Percentiles rank a stretch among this genome's conserved stretches.
Evolutionary conservation across 2,329 filamentous ascomycete genomes (phyloP).

Genomic region (Grosmannia clavigera): DNA sequence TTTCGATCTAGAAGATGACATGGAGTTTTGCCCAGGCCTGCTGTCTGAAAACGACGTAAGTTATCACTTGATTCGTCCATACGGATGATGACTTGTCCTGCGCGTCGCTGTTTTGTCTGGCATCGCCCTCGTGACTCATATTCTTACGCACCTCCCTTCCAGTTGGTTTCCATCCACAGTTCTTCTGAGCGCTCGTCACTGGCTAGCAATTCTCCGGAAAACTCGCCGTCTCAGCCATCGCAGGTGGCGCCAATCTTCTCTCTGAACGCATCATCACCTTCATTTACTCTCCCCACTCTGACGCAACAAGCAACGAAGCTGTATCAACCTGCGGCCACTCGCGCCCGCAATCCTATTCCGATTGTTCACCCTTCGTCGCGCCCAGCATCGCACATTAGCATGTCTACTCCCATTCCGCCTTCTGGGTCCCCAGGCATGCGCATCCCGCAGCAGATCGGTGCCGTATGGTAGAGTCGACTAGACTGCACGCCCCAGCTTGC

Average conservation of each 20-base stretch:
- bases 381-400: slow-evolving; percentile 68
- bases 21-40: slow-evolving; percentile 88
- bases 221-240: slow-evolving; percentile 77
- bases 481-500: neutral
- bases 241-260: slow-evolving; percentile 69
- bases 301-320: slow-evolving; percentile 59
- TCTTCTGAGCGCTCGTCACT: slow-evolving; percentile 89
- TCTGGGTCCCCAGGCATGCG: slow-evolving; percentile 48
- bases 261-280: slow-evolving; percentile 52
- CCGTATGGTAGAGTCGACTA: slow-evolving; percentile 38
- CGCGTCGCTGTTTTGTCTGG: neutral
- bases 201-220: slow-evolving; percentile 85
- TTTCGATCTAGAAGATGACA: slow-evolving; percentile 90
- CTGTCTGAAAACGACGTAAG: slow-evolving; percentile 89
- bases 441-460: slow-evolving; percentile 40
- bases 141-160: slow-evolving; percentile 11
- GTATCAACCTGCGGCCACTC: slow-evolving; percentile 81
- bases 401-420: slow-evolving; percentile 70
- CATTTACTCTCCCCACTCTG: slow-evolving; percentile 53
- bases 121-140: neutral
- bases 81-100: too few species aligned
- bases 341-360: slow-evolving; percentile 87
- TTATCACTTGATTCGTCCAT: slow-evolving; percentile 13
- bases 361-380: slow-evolving; percentile 64
- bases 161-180: slow-evolving; percentile 87